phyloP scores from a whole-genome alignment of 2,329 filamentous ascomycete genomes.

The Stagonosporopsis vannaccii region DNA sequence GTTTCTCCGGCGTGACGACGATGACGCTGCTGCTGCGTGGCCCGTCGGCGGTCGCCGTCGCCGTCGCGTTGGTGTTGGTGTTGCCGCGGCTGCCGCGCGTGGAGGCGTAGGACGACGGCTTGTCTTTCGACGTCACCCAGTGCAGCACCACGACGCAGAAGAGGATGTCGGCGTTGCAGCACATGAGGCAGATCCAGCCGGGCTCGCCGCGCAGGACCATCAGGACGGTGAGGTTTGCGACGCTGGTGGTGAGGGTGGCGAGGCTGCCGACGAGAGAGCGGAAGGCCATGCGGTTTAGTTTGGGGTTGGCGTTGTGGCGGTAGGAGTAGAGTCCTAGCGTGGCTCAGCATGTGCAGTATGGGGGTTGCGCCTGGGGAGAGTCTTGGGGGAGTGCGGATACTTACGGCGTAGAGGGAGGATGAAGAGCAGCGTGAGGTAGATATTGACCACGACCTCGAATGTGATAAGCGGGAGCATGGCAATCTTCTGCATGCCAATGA shows the following conservation, averaged over 20 bases:
- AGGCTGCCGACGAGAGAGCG: constrained; percentile 67
- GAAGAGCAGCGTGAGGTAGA: constrained; percentile 70
- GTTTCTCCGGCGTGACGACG: background rate
- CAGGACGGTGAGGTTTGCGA: constrained; percentile 66
- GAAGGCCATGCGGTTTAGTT: constrained; percentile 61
- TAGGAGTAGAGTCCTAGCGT: constrained; percentile 62
- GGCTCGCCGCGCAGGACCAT: constrained; percentile 67
- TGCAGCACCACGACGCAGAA: constrained; percentile 69
- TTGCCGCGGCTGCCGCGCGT: background rate
- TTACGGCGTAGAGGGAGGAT: constrained; percentile 65
- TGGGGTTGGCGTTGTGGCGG: constrained; percentile 55
- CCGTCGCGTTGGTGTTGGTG: background rate
- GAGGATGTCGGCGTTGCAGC: constrained; percentile 69
- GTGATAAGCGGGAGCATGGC: constrained; percentile 68
- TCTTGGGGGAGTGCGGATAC: constrained; percentile 21
- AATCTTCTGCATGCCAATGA: constrained; percentile 67
- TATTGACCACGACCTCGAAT: constrained; percentile 67
- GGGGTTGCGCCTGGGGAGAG: background rate
- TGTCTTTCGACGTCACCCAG: constrained; percentile 59
- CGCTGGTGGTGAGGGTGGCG: constrained; percentile 64
- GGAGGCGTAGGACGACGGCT: background rate
- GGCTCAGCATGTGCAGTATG: background rate
- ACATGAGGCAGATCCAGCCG: constrained; percentile 71
- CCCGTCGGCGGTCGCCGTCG: background rate
- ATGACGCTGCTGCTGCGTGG: background rate